A percentile compares a stretch with the other conserved stretches of the same genome.
These are phyloP conservation scores for Sutorius eximius DNA, from an alignment of 1,284 basidiomycete species.

Conservation along the genomic window DNA sequence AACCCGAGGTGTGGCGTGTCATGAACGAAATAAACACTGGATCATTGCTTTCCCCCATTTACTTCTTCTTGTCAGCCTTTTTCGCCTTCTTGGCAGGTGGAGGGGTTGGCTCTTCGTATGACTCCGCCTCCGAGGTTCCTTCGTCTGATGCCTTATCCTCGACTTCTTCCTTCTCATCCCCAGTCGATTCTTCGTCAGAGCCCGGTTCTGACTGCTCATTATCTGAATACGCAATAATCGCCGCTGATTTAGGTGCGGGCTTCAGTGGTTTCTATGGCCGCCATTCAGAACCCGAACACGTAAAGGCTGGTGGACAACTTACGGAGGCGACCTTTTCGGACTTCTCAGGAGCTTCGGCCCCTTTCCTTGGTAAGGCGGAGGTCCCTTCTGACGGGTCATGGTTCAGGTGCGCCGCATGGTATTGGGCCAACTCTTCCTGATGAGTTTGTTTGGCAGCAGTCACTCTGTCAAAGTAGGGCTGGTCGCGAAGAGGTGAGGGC, in stretches of 20 bases:
- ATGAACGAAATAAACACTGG: conserved; percentile 6
- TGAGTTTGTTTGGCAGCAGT: conserved; percentile 50
- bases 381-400: conserved; percentile 40
- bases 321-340: conserved; percentile 21
- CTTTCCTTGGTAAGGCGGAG: conserved; percentile 28
- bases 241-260: conserved; percentile 23
- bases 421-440: conserved; percentile 49
- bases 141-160: conserved; percentile 36
- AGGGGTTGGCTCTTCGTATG: conserved; percentile 27
- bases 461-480: conserved; percentile 31
- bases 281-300: conserved; percentile 14
- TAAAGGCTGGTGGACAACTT: conserved; percentile 15
- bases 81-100: conserved; percentile 38
- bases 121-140: conserved; percentile 29
- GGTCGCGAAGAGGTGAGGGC: conserved; percentile 12
- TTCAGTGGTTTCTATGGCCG: conserved; percentile 27
- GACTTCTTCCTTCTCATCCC: conserved; percentile 28
- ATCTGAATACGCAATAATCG: conserved; percentile 31
- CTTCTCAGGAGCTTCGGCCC: conserved; percentile 17
- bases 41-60: conserved; percentile 6
- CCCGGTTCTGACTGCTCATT: conserved; percentile 24
- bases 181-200: conserved; percentile 21
- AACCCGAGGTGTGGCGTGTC: conserved; percentile 3
- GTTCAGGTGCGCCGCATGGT: conserved; percentile 50
- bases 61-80: conserved; percentile 37